phyloP scores from a whole-genome alignment of 768 basidiomycete genomes.

The Mycena rosella region DNA sequence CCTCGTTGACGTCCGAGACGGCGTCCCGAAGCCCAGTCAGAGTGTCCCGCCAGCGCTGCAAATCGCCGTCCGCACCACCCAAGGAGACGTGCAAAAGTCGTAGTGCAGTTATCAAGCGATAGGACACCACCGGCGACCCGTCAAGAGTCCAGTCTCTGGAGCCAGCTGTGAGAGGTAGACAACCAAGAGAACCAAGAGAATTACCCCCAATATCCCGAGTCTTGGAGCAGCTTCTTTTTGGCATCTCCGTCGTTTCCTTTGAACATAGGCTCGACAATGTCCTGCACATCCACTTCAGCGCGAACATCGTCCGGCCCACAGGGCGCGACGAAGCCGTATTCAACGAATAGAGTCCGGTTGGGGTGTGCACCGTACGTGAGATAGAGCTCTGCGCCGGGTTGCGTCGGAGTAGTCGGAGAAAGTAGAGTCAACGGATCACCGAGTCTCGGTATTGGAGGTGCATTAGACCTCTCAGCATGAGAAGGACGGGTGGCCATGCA shows the following conservation, averaged over 20 bases:
- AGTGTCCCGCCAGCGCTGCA: constrained; percentile 68
- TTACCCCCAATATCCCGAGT: constrained; percentile 90
- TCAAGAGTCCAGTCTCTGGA: constrained; percentile 87
- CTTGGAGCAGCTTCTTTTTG: constrained; percentile 67
- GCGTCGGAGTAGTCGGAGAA: constrained; percentile 57
- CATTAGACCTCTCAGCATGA: constrained; percentile 52
- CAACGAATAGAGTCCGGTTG: constrained; percentile 83
- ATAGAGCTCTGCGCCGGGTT: constrained; percentile 73
- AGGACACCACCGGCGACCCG: constrained; percentile 73
- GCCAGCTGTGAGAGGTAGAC: constrained; percentile 12
- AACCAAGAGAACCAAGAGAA: constrained; percentile 26
- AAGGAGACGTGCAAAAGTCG: constrained; percentile 65
- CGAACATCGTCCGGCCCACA: constrained; percentile 46
- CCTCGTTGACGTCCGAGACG: constrained; percentile 64
- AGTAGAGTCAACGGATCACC: constrained; percentile 65
- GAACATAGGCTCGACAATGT: constrained; percentile 65
- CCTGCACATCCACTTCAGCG: constrained; percentile 76
- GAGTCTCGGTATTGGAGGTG: constrained; percentile 48
- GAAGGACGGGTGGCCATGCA: constrained; percentile 59
- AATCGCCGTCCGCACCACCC: constrained; percentile 42
- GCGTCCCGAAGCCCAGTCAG: constrained; percentile 57
- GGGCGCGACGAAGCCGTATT: constrained; percentile 88
- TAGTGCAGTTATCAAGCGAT: constrained; percentile 79
- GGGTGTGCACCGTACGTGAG: constrained; percentile 86
- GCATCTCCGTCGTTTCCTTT: constrained; percentile 52